Conservation (phyloP, 2,329 filamentous ascomycete species). For the Capronia coronata region DNA sequence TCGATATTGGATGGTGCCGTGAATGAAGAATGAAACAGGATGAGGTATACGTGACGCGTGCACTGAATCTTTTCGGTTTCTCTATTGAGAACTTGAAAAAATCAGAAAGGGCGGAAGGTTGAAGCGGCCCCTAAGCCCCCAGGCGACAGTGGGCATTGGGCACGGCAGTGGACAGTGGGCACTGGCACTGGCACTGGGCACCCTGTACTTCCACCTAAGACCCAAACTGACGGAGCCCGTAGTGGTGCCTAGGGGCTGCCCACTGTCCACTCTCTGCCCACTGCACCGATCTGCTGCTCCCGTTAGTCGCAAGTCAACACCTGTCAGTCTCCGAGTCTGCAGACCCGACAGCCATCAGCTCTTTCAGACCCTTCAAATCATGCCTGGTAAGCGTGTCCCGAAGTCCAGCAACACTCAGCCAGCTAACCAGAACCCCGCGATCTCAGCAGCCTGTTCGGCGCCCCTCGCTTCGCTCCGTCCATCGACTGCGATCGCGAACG, state of each 20-base stretch:
- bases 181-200: no score
- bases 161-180: no score
- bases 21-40: no score
- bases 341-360: neutral
- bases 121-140: no score
- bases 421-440: constrained; percentile 2
- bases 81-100: neutral
- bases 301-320: neutral
- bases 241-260: neutral
- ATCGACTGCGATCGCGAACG: constrained; percentile 5
- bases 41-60: neutral
- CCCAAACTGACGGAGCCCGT: neutral
- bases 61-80: neutral
- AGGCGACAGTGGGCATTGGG: no score
- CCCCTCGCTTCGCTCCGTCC: constrained; percentile 5
- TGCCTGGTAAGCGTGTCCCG: neutral
- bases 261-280: neutral
- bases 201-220: no score
- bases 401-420: neutral
- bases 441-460: constrained; percentile 4
- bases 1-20: no score
- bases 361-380: neutral
- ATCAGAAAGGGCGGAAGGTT: no score
- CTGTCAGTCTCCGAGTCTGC: no score
- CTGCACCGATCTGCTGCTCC: neutral